These are phyloP conservation scores for Exophiala sp. DNA, from an alignment of 2,329 filamentous ascomycete species.

Conservation along the genomic window DNA sequence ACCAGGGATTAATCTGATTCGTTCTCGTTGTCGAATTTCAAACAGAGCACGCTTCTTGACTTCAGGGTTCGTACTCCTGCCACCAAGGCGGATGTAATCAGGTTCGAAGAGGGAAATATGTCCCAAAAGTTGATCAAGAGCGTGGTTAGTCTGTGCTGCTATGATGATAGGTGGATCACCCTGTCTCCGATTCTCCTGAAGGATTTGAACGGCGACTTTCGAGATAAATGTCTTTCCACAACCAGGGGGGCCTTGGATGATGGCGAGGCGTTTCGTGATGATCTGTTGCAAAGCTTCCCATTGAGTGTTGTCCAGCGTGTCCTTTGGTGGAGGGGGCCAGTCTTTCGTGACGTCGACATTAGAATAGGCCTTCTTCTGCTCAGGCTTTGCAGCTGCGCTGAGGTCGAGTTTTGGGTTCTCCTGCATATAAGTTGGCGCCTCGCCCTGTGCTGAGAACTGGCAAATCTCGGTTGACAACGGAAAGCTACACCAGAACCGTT, in stretches of 20 bases:
- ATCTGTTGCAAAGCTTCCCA: constrained; percentile 62
- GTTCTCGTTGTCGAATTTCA: constrained; percentile 47
- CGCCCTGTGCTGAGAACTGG: constrained; percentile 36
- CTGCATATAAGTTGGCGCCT: constrained; percentile 50
- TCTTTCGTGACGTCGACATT: constrained; percentile 50
- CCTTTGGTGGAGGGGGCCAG: constrained; percentile 46
- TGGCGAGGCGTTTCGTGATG: constrained; percentile 63
- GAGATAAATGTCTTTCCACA: constrained; percentile 80
- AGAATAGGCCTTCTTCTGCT: constrained; percentile 35
- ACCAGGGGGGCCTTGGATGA: constrained; percentile 77
- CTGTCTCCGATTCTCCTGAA: constrained; percentile 54
- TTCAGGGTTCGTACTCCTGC: constrained; percentile 59
- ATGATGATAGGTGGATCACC: constrained; percentile 66
- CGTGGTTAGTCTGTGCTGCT: constrained; percentile 84
- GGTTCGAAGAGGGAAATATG: constrained; percentile 58
- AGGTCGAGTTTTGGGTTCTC: constrained; percentile 48
- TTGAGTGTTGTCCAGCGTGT: constrained; percentile 65
- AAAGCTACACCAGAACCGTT: constrained; percentile 34
- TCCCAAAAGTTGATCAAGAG: constrained; percentile 71
- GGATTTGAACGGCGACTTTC: constrained; percentile 60
- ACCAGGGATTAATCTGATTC: constrained; percentile 36
- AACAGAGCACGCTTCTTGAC: constrained; percentile 63
- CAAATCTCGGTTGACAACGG: constrained; percentile 43
- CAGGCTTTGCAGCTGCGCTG: constrained; percentile 34
- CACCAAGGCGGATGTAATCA: constrained; percentile 62